These are phyloP conservation scores for Epichloe sibirici DNA, from an alignment of 2,329 filamentous ascomycete genomes.

Conservation along the genomic window DNA sequence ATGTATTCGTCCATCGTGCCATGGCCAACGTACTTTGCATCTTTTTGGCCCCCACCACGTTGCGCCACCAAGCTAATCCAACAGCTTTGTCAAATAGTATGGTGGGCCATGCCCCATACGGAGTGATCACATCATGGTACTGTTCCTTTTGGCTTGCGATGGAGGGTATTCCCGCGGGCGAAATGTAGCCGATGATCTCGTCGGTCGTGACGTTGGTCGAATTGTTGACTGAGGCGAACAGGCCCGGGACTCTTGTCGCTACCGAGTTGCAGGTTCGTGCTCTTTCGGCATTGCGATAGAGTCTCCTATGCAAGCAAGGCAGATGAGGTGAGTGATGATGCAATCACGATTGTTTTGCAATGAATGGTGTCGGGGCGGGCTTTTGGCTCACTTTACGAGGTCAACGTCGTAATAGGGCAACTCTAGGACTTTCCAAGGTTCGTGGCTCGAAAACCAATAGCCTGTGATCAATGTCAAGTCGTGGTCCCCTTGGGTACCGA, in stretches of 20 bases:
- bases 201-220: constrained; percentile 23
- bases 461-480: constrained; percentile 9
- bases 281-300: constrained; percentile 27
- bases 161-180: constrained; percentile 27
- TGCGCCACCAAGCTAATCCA: constrained; percentile 30
- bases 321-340: not conserved
- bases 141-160: constrained; percentile 27
- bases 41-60: constrained; percentile 28
- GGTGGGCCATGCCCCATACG: constrained; percentile 26
- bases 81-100: constrained; percentile 25
- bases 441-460: constrained; percentile 29
- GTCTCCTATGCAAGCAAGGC: constrained; percentile 13
- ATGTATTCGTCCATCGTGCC: not conserved
- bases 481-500: not conserved
- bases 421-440: constrained; percentile 30
- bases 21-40: constrained; percentile 26
- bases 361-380: not conserved
- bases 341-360: not conserved
- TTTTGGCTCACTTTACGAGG: constrained; percentile 19
- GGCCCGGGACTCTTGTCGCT: constrained; percentile 23
- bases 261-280: constrained; percentile 30
- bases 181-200: constrained; percentile 27
- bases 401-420: constrained; percentile 30
- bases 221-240: constrained; percentile 32
- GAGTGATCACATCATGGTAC: constrained; percentile 28